Base-by-base conservation (phyloP, 208 protist genomes). In the Trypanosoma conorhini region DNA sequence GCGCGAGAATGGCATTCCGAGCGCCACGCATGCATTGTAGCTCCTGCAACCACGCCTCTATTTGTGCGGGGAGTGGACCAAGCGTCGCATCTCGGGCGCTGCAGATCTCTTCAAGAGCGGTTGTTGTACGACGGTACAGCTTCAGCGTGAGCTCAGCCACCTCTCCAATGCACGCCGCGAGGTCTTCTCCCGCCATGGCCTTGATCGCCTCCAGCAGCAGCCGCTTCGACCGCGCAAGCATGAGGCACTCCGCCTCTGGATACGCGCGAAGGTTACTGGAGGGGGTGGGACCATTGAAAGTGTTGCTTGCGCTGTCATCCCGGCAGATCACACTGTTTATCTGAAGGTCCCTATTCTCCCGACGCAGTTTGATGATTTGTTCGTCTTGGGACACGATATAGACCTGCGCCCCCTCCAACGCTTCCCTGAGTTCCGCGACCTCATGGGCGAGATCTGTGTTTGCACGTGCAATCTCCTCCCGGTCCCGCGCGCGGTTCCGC, bases 141-240 rank as follows among this genome's bases (percentile, higher is more conserved):
- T 77, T 69, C 58, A 86, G 48, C 21, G 81, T 86, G 46, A 85
- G 74, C 59, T 87, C 80, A 3, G 83, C 77, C 8, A 90, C 72
- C 58, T 80, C 72, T 24, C 80, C 84, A 54, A 88, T 82, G 24
- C 65, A 74, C 31, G 57, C 70, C 13, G 82, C 65, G 65, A 89
- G 69, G 51, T 85, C 70, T 21, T 78, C 61, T 19, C 82, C 79
- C 3, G 80, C 79, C 62, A 94, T 89, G 15, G 88, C 80, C 31
- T 82, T 70, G 2, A 94, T 86, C 13, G 85, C 80, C 56, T 88
- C 81, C 52, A 89, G 72, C 24, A 81, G 72, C 15, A 94, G 74
- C 13, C 68, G 74, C 9, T 80, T 88, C 17, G 88, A 85, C 5
- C 74, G 76, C 17, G 56, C 57, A 63, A 94, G 81, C 76, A 89